Evolutionary conservation across 1,284 basidiomycete species (phyloP).

Genomic region (Boletus austroedulis): DNA sequence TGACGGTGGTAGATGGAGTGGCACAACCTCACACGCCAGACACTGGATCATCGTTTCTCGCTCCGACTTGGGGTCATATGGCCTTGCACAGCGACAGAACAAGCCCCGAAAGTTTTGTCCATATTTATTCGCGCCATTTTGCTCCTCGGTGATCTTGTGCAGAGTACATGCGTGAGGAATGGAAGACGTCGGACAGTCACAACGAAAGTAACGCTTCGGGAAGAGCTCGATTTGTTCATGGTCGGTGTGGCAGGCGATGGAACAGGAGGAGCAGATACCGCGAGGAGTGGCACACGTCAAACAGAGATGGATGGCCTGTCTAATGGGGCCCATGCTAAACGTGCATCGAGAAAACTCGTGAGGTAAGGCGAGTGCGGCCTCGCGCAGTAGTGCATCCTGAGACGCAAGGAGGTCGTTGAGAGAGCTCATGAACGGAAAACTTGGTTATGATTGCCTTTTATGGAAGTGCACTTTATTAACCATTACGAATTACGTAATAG

Average conservation of each 20-base stretch:
- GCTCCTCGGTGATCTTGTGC: constrained; percentile 49
- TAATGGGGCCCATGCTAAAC: constrained; percentile 52
- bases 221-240: constrained; percentile 83
- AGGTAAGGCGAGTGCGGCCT: constrained; percentile 69
- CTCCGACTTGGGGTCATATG: constrained; percentile 69
- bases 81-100: constrained; percentile 70
- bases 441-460: too few species aligned
- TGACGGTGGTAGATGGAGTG: not conserved
- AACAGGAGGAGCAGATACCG: constrained; percentile 75
- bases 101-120: constrained; percentile 64
- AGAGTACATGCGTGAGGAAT: constrained; percentile 61
- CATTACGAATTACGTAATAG: constrained; percentile 6
- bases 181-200: constrained; percentile 71
- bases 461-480: too few species aligned
- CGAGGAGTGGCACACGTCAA: constrained; percentile 57
- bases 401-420: constrained; percentile 50
- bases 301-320: constrained; percentile 76
- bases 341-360: constrained; percentile 75
- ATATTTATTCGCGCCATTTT: constrained; percentile 60
- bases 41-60: constrained; percentile 83
- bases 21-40: constrained; percentile 70
- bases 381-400: constrained; percentile 60
- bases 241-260: constrained; percentile 75
- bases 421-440: constrained; percentile 13
- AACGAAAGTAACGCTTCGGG: constrained; percentile 74